Evolutionary conservation across 768 basidiomycete species (phyloP), one percentile per base, ranked within the genome.

Genomic region (Suillus subluteus): DNA sequence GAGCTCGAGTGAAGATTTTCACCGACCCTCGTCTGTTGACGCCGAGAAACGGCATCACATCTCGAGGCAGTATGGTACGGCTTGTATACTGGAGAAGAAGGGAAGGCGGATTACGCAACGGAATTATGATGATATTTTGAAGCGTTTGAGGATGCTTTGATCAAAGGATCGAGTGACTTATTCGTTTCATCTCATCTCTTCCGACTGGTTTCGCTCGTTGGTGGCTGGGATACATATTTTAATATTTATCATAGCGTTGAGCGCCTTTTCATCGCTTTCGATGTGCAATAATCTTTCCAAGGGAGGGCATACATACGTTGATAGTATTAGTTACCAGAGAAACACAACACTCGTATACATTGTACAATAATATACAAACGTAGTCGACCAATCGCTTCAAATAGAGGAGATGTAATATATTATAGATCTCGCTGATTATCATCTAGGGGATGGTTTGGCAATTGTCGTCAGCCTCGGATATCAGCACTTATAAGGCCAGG

Each of bases 11-110:
- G 62, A 48, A 15, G 38, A 50, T 63, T 26, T 37, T 26, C 18
- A 40, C 9, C 56, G 3, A 16, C 40, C 59, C 18, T 32, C 59
- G 18, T 18, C 16, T 12, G 4, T 40, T 59, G 23, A 37, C 4
- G 18, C 18, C 6, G 38, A 32, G 11, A 21, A 5, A 37, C 21
- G n/a, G 21, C 23, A n/a, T 2, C 9, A 63, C 43, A 35, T 65
- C 6, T 65, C 70, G 18, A 73, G 65, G 37, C 71, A 71, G 21
- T 69, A 70, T 55, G 78, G 76, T n/a, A 71, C 72, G 50, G 77
- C 77, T 54, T 84, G 84, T 83, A 50, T 79, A 9, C 73, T 75
- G 37, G 83, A 84, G 70, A 78, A 78, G 68, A 78, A 75, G 23
- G 79, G 80, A 11, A 69, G 66, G 58, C 74, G 82, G 12, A 78